Evolutionary conservation across 306 rosid species (phyloP).

Genomic region (Astragalus membranaceus): DNA sequence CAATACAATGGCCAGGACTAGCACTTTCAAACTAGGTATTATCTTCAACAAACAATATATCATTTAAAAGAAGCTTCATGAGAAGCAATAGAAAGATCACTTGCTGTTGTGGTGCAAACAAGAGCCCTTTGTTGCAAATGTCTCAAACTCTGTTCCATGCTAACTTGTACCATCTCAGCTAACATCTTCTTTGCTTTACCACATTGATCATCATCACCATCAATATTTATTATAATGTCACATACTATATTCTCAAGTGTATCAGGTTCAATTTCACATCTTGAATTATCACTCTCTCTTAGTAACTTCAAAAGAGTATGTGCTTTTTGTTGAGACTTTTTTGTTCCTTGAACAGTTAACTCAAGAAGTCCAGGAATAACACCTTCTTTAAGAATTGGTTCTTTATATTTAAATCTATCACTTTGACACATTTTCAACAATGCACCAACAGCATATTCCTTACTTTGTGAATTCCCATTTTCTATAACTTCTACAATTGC

Average conservation of each 20-base stretch:
- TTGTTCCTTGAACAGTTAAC: slow-evolving; percentile 88
- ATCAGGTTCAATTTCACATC: slow-evolving; percentile 63
- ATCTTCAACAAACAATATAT: neutral
- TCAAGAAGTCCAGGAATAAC: slow-evolving; percentile 96
- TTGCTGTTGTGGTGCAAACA: slow-evolving; percentile 66
- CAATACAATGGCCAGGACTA: slow-evolving; percentile 66
- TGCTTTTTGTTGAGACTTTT: slow-evolving; percentile 67
- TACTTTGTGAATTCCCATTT: slow-evolving; percentile 63
- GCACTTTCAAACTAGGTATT: slow-evolving; percentile 30
- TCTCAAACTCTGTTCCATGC: slow-evolving; percentile 90
- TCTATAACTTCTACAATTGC: slow-evolving; percentile 84
- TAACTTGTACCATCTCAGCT: slow-evolving; percentile 93
- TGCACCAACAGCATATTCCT: slow-evolving; percentile 79
- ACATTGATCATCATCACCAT: slow-evolving; percentile 61
- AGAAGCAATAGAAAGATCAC: slow-evolving; percentile 58
- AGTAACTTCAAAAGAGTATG: slow-evolving; percentile 51
- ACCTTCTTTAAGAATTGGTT: slow-evolving; percentile 77
- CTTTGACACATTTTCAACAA: slow-evolving; percentile 73
- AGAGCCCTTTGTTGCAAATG: slow-evolving; percentile 88
- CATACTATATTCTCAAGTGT: slow-evolving; percentile 78
- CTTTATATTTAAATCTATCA: slow-evolving; percentile 70
- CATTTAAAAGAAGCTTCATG: slow-evolving; percentile 70
- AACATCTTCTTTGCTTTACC: slow-evolving; percentile 85
- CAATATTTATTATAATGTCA: slow-evolving; percentile 76
- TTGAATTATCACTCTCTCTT: slow-evolving; percentile 47